Evolutionary conservation across 2,329 filamentous ascomycete genomes (phyloP), one percentile per base, ranked within the genome.

Genomic region (Colletotrichum sp.): DNA sequence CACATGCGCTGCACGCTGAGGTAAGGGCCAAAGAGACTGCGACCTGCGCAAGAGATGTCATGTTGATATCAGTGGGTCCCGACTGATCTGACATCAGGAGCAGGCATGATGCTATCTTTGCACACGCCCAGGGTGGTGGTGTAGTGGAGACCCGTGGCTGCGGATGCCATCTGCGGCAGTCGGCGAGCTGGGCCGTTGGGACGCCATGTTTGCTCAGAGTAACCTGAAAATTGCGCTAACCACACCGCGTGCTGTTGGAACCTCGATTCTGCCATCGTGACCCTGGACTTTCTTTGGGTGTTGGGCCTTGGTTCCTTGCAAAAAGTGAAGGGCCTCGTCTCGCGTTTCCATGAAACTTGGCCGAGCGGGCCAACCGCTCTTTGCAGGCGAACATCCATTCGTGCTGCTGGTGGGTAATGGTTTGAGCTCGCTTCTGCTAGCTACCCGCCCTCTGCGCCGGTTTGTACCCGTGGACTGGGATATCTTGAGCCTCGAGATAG

Each of bases 41-140:
- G 26, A 21, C 59, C 59, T 63, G 59, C 59, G 59, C 67, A 63
- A 63, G 64, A 59, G 64, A 73, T 73, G 73, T 68, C 73, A 68
- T 68, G 64, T 73, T 76, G 70, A 76, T 76, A 76, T 73, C 73
- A 73, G 73, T 76, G 73, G 70, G 39, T 26, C 73, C n/a, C 34
- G 55, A 26, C n/a, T 73, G 70, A 76, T 73, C 59, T 68, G 70
- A 76, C 73, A 73, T 67, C 39, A 75, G 72, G 72, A 73, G 39
- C 70, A 76, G 63, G 34, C 71, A 70, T 76, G 63, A 72, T 76
- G 64, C 73, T 68, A 64, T 52, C 67, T 71, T 62, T 64, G 57
- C 68, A 64, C 44, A 68, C 64, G 73, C 64, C 73, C 32, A 73
- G 72, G 59, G 63, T 68, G 39, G 16, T 64, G 24, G 21, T 39